phyloP scores from a whole-genome alignment of 805 yeast species.

The Cyberlindnera subsufficiens region DNA sequence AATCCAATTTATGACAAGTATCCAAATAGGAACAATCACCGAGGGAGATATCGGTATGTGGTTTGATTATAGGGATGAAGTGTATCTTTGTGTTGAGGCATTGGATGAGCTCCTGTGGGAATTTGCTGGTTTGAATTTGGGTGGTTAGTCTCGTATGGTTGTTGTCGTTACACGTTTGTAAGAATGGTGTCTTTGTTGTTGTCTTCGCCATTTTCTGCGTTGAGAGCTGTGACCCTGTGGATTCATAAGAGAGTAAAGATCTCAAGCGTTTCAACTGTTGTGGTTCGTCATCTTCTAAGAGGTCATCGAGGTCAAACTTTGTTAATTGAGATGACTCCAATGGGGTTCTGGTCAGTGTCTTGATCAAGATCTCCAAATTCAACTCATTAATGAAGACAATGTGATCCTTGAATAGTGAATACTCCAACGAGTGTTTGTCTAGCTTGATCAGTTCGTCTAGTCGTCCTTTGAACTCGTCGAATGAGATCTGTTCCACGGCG shows the following conservation, averaged over 20 bases:
- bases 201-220: conserved; percentile 33
- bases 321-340: background rate
- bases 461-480: conserved; percentile 6
- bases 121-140: conserved; percentile 25
- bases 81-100: conserved; percentile 33
- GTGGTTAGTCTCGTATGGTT: conserved; percentile 13
- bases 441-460: conserved; percentile 3
- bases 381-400: conserved; percentile 16
- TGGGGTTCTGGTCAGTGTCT: background rate
- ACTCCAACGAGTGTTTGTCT: conserved; percentile 9
- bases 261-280: conserved; percentile 9
- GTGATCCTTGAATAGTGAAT: conserved; percentile 1
- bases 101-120: conserved; percentile 20
- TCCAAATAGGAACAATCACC: conserved; percentile 95
- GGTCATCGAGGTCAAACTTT: too few species aligned
- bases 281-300: conserved; percentile 2
- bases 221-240: conserved; percentile 35
- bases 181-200: conserved; percentile 37
- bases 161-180: conserved; percentile 42
- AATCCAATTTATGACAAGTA: conserved; percentile 81
- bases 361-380: conserved; percentile 9
- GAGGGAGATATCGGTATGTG: conserved; percentile 59
- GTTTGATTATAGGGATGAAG: conserved; percentile 47
- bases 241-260: conserved; percentile 24
- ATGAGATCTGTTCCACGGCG: background rate